A percentile compares a stretch with the other conserved stretches of the same genome.
Evolutionary conservation across 495 filamentous ascomycete genomes (phyloP).

Genomic region (Penicillium steckii): DNA sequence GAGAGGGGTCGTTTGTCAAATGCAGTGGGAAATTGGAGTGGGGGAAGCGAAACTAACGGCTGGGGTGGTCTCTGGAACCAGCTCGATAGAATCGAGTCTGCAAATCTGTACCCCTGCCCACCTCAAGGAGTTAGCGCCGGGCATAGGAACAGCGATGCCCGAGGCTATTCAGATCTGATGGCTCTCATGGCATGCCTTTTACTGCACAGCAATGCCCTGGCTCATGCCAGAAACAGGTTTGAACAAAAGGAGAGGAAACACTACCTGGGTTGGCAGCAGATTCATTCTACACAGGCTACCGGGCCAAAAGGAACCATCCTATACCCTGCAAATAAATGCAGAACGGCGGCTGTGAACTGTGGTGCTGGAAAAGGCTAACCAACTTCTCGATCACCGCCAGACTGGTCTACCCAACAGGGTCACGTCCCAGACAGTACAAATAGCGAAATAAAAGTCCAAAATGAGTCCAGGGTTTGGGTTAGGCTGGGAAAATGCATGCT

Average conservation of each 20-base stretch:
- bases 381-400: conserved; percentile 20
- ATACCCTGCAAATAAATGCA: conserved; percentile 9
- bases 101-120: conserved; percentile 28
- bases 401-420: conserved; percentile 23
- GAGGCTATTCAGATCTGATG: neutral
- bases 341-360: conserved; percentile 20
- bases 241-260: neutral
- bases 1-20: conserved; percentile 18
- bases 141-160: conserved; percentile 22
- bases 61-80: conserved; percentile 25
- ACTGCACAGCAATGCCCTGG: neutral
- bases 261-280: neutral
- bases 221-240: neutral
- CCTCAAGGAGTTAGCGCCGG: conserved; percentile 39
- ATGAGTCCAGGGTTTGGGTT: conserved; percentile 13
- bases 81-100: conserved; percentile 24
- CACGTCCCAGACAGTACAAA: conserved; percentile 18
- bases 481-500: conserved; percentile 16
- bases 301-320: conserved; percentile 1
- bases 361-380: conserved; percentile 22
- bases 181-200: conserved; percentile 1
- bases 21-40: conserved; percentile 20
- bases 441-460: conserved; percentile 15
- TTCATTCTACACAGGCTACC: neutral
- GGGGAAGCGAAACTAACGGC: conserved; percentile 24